Percentiles rank a stretch among this genome's conserved stretches.
Evolutionary conservation across 306 rosid genomes (phyloP).

Genomic region (Fragaria ananassa): DNA sequence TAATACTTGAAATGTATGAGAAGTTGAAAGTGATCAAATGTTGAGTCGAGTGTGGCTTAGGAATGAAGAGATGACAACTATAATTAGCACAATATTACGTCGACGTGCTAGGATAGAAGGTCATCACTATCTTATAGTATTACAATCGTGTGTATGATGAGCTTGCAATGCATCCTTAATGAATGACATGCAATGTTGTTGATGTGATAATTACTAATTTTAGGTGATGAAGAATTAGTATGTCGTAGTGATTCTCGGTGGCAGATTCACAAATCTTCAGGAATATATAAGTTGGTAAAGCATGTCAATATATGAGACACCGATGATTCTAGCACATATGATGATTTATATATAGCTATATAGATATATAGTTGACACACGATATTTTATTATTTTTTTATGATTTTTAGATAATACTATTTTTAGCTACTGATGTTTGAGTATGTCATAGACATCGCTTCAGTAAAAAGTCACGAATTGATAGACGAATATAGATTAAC

Average conservation of each 20-base stretch:
- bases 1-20: neutral
- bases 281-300: neutral
- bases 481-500: too few relatives aligned
- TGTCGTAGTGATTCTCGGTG: neutral
- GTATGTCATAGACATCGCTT: neutral
- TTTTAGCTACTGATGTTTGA: neutral
- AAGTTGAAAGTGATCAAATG: conserved; percentile 1
- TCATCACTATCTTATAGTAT: neutral
- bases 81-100: neutral
- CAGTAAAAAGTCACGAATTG: too few relatives aligned
- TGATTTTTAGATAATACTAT: neutral
- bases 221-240: neutral
- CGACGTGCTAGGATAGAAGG: neutral
- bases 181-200: neutral
- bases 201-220: too few relatives aligned
- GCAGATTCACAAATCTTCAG: neutral
- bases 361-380: too few relatives aligned
- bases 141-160: neutral
- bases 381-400: neutral
- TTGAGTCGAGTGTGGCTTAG: neutral
- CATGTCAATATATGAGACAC: neutral
- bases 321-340: too few relatives aligned
- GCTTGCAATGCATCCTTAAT: neutral
- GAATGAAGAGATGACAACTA: neutral
- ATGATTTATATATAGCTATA: too few relatives aligned